phyloP scores from a whole-genome alignment of 2,329 filamentous ascomycete genomes.

The Botrytis squamosa region DNA sequence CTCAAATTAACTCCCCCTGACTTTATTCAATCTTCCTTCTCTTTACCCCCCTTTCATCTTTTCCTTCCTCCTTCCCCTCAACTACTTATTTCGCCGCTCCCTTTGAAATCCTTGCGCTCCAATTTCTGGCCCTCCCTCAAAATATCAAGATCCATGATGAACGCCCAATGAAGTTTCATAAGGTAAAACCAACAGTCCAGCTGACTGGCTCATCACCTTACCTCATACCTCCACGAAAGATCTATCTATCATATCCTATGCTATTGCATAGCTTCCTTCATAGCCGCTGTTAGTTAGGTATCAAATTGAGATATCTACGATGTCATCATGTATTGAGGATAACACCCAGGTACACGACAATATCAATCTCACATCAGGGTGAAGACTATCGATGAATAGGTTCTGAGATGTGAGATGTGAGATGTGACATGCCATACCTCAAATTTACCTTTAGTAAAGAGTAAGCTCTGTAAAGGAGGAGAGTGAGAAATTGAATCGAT shows the following conservation, averaged over 20 bases:
- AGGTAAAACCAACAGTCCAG: not conserved
- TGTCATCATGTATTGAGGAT: not conserved
- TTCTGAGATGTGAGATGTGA: not conserved
- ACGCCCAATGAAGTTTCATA: not conserved
- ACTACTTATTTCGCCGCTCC: fast-evolving
- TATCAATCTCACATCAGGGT: not conserved
- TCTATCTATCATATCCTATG: not conserved
- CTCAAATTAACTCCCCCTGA: not conserved
- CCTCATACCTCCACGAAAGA: not conserved
- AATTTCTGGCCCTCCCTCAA: not conserved
- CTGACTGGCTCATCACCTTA: not conserved
- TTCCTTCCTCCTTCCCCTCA: not conserved
- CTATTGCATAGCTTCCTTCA: not conserved
- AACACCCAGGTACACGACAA: not conserved
- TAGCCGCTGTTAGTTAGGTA: not conserved
- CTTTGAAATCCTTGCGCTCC: not conserved
- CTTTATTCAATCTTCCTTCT: not conserved
- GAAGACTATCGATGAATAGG: not conserved
- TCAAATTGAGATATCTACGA: not conserved
- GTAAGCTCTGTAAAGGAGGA: not conserved
- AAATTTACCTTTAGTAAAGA: not conserved
- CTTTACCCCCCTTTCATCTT: not conserved
- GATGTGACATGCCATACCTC: not conserved
- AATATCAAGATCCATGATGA: not conserved
- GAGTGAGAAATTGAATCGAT: not conserved